These are phyloP conservation scores for Bruguiera gymnorhiza DNA, from an alignment of 345 rosid species.

Conservation along the genomic window DNA sequence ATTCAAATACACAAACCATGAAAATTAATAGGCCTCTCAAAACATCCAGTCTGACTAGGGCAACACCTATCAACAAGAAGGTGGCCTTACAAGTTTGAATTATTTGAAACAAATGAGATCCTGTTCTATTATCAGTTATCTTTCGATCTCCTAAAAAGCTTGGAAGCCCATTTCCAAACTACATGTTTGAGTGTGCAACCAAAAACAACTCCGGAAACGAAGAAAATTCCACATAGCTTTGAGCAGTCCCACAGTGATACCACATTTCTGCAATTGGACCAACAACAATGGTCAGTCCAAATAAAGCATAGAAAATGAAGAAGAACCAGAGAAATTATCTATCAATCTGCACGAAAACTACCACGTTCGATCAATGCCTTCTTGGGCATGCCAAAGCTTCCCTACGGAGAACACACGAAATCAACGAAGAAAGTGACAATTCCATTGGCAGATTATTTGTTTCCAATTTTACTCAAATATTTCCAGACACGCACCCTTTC, in stretches of 20 bases:
- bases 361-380: neutral
- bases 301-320: neutral
- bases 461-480: neutral
- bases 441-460: no score
- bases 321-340: no score
- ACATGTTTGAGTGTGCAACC: constrained; percentile 75
- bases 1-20: no score
- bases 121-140: constrained; percentile 41
- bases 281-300: neutral
- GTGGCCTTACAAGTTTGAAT: neutral
- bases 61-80: no score
- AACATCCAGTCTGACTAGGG: no score
- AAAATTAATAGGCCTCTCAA: no score
- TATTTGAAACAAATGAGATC: no score
- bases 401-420: no score
- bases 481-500: neutral
- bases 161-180: constrained; percentile 66
- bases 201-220: constrained; percentile 67
- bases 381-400: neutral
- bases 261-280: constrained; percentile 38
- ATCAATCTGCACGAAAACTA: neutral
- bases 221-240: constrained; percentile 67
- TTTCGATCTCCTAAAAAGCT: constrained; percentile 52
- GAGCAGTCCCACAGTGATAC: constrained; percentile 70
- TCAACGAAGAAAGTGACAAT: no score